phyloP scores from a whole-genome alignment of 768 basidiomycete genomes.

The Pleurotus citrinopileatus region DNA sequence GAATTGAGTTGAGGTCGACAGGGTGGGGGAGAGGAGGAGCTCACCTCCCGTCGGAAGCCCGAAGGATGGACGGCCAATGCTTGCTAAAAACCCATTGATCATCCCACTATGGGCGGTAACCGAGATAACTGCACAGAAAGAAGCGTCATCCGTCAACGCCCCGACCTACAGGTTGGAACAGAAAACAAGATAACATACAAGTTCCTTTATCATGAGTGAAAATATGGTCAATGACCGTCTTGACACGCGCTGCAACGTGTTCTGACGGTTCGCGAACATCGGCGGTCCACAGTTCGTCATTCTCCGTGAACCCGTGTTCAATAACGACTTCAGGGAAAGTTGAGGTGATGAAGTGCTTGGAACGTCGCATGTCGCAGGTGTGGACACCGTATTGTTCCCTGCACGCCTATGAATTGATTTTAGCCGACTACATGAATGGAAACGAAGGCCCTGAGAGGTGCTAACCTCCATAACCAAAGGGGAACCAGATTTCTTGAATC shows the following conservation, averaged over 20 bases:
- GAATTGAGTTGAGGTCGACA: background rate
- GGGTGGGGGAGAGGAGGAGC: slow-evolving; percentile 16
- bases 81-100: slow-evolving; percentile 52
- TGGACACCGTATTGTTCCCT: slow-evolving; percentile 68
- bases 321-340: slow-evolving; percentile 52
- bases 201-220: slow-evolving; percentile 43
- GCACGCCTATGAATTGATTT: slow-evolving; percentile 42
- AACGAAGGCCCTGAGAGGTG: background rate
- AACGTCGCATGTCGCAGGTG: slow-evolving; percentile 66
- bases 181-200: slow-evolving; percentile 36
- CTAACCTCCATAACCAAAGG: slow-evolving; percentile 56
- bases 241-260: slow-evolving; percentile 47
- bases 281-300: slow-evolving; percentile 58
- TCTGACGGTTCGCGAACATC: slow-evolving; percentile 50
- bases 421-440: background rate
- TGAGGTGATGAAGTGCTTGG: slow-evolving; percentile 41
- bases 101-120: slow-evolving; percentile 67
- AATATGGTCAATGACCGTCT: slow-evolving; percentile 49
- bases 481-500: slow-evolving; percentile 20
- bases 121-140: slow-evolving; percentile 61
- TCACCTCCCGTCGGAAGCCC: slow-evolving; percentile 62
- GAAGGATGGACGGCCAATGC: slow-evolving; percentile 42
- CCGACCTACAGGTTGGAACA: background rate
- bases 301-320: slow-evolving; percentile 57
- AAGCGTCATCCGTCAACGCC: background rate